Percentiles rank a stretch among this genome's conserved stretches.
Conservation (phyloP, 2,329 filamentous ascomycete genomes). For the Tolypocladium nubicola region DNA sequence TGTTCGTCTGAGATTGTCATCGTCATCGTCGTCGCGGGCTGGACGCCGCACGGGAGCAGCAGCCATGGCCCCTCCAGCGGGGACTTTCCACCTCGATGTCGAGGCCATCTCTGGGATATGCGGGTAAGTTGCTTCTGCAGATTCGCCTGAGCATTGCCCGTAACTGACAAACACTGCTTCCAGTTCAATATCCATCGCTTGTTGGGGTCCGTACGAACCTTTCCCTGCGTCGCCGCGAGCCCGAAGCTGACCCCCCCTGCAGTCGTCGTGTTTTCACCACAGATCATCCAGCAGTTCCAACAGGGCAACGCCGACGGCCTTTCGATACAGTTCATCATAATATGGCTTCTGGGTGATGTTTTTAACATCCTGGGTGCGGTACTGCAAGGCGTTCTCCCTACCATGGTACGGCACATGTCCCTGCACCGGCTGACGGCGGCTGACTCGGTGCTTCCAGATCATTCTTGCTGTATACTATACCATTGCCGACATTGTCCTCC, state of each 20-base stretch:
- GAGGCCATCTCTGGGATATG: constrained; percentile 89
- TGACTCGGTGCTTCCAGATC: constrained; percentile 34
- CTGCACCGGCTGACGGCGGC: neutral
- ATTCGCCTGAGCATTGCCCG: neutral
- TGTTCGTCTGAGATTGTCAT: neutral
- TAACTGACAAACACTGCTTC: constrained; percentile 5
- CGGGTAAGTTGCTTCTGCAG: constrained; percentile 43
- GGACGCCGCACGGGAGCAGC: neutral
- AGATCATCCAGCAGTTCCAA: constrained; percentile 92
- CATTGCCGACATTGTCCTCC: constrained; percentile 77
- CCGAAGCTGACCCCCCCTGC: constrained; percentile 2
- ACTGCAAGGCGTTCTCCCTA: constrained; percentile 82
- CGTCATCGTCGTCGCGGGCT: neutral
- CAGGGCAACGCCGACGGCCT: constrained; percentile 77
- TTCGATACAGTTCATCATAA: constrained; percentile 81
- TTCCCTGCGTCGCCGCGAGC: neutral
- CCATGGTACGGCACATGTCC: constrained; percentile 51
- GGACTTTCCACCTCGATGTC: constrained; percentile 63
- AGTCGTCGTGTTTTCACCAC: constrained; percentile 92
- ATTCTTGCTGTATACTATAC: constrained; percentile 94
- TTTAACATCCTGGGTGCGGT: constrained; percentile 95
- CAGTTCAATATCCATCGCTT: constrained; percentile 90
- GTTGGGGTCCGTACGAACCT: constrained; percentile 48
- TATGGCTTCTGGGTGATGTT: constrained; percentile 90
- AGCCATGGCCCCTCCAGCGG: constrained; percentile 43